These are phyloP conservation scores for Candida hispaniensis DNA, from an alignment of 805 yeast species.

Conservation along the genomic window DNA sequence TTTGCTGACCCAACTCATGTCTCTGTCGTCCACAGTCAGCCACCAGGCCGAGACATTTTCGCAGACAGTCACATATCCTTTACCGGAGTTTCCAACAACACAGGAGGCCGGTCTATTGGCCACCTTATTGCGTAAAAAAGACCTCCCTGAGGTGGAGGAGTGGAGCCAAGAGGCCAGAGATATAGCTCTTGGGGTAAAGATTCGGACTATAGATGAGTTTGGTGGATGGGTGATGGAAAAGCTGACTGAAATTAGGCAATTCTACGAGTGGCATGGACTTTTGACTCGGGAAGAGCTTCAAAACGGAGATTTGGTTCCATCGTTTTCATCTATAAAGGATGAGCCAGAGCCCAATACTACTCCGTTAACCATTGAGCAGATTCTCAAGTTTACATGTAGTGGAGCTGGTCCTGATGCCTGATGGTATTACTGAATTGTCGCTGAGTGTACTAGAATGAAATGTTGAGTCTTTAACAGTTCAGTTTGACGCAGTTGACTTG, in stretches of 20 bases:
- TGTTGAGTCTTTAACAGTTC: no score
- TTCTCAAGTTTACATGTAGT: conserved; percentile 8
- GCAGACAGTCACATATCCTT: conserved; percentile 70
- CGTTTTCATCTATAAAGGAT: background rate
- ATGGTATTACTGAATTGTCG: no score
- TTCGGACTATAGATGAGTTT: conserved; percentile 45
- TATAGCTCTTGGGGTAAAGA: conserved; percentile 25
- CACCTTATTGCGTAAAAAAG: conserved; percentile 76
- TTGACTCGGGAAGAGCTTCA: conserved; percentile 41
- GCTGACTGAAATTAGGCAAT: conserved; percentile 43
- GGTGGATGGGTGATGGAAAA: conserved; percentile 56
- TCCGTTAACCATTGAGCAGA: conserved; percentile 9
- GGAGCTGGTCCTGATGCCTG: no score
- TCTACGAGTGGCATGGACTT: conserved; percentile 54
- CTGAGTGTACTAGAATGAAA: no score
- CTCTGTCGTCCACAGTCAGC: conserved; percentile 61
- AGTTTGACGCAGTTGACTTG: no score
- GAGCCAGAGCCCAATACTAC: background rate
- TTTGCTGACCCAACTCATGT: conserved; percentile 66
- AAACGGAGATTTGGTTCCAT: conserved; percentile 20
- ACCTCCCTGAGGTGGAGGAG: conserved; percentile 78
- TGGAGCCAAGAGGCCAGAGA: conserved; percentile 55
- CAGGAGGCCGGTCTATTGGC: conserved; percentile 75
- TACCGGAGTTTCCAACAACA: conserved; percentile 73
- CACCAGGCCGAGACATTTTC: conserved; percentile 48